Evolutionary conservation across 495 filamentous ascomycete genomes (phyloP).

Genomic region (Usnea hakonensis): DNA sequence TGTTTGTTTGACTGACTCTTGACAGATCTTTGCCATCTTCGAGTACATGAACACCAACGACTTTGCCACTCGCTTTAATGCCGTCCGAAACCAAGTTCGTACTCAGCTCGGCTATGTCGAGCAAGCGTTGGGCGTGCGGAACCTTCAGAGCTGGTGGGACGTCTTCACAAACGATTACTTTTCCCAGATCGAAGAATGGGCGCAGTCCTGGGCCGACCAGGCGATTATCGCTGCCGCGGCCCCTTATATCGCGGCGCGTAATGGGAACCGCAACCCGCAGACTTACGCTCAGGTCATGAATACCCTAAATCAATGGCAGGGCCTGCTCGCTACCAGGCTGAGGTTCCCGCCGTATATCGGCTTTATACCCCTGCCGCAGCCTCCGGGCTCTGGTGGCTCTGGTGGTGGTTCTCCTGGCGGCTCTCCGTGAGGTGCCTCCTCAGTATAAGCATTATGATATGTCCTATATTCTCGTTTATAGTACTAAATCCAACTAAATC

Average conservation of each 20-base stretch:
- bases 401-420: too few relatives aligned
- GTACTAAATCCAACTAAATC: too few relatives aligned
- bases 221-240: background rate
- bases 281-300: background rate
- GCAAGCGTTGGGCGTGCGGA: background rate
- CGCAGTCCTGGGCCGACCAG: background rate
- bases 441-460: too few relatives aligned
- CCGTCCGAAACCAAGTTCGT: conserved; percentile 1
- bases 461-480: too few relatives aligned
- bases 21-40: conserved; percentile 1
- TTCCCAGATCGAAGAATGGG: background rate
- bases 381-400: too few relatives aligned
- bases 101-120: conserved; percentile 3
- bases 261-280: background rate
- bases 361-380: background rate
- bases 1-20: background rate
- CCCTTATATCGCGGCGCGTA: background rate
- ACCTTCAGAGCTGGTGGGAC: background rate
- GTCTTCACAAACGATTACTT: background rate
- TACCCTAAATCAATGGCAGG: background rate
- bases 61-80: background rate
- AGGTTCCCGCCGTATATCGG: background rate
- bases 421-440: too few relatives aligned
- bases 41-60: conserved; percentile 8
- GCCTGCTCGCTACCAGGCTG: background rate